Evolutionary conservation across 495 filamentous ascomycete species (phyloP).

Genomic region (Daldinia concentrica): DNA sequence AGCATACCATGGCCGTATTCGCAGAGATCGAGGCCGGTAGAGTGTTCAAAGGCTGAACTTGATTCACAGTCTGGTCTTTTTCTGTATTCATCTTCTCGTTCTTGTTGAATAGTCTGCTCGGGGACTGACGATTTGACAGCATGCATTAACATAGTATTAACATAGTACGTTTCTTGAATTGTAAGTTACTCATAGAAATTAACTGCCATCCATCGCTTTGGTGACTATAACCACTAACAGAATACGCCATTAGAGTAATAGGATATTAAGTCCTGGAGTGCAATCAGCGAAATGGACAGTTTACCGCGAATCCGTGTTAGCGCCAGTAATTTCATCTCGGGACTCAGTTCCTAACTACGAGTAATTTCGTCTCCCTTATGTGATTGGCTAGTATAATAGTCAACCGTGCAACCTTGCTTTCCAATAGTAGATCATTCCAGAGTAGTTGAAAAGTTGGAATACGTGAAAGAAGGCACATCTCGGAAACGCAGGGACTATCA

Average conservation of each 20-base stretch:
- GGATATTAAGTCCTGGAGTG: not conserved
- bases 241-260: not conserved
- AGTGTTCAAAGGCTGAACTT: constrained; percentile 6
- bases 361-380: not conserved
- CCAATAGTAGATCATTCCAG: not conserved
- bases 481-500: too few relatives aligned
- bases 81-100: not conserved
- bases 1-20: constrained; percentile 18
- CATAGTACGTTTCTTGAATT: not conserved
- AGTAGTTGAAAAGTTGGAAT: not conserved
- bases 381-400: not conserved
- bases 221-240: not conserved
- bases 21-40: constrained; percentile 14
- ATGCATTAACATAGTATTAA: not conserved
- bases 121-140: not conserved
- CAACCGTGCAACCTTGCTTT: not conserved
- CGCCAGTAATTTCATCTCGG: not conserved
- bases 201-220: not conserved
- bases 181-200: not conserved
- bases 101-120: not conserved
- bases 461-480: not conserved
- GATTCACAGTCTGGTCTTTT: not conserved
- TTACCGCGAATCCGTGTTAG: not conserved
- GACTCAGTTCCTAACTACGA: not conserved
- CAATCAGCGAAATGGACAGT: not conserved